phyloP scores from a whole-genome alignment of 2,329 filamentous ascomycete species.

The Xylariaceae sp. region DNA sequence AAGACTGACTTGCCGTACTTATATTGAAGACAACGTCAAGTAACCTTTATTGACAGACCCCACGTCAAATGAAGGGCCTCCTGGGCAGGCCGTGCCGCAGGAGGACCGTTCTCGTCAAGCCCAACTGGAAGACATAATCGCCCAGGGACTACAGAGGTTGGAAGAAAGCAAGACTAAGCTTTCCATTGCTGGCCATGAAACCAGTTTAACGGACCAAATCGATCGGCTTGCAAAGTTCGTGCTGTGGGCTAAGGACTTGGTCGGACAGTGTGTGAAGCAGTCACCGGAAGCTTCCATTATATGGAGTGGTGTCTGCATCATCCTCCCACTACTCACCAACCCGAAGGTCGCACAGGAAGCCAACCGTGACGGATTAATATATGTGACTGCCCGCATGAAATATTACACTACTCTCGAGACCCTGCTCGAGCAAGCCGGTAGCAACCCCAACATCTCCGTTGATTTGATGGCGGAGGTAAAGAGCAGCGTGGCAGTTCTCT shows the following conservation, averaged over 20 bases:
- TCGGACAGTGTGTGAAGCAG: conserved; percentile 28
- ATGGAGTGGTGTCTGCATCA: conserved; percentile 35
- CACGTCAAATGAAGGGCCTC: neutral
- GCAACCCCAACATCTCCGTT: neutral
- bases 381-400: conserved; percentile 32
- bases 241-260: conserved; percentile 23
- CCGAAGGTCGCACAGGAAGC: conserved; percentile 28
- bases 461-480: conserved; percentile 18
- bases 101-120: neutral
- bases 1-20: conserved; percentile 14
- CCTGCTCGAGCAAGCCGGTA: conserved; percentile 18
- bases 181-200: conserved; percentile 8
- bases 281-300: conserved; percentile 31
- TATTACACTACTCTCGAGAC: conserved; percentile 33
- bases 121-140: neutral
- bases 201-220: conserved; percentile 20
- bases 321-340: conserved; percentile 35
- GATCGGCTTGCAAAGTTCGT: conserved; percentile 21
- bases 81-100: neutral
- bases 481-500: conserved; percentile 27
- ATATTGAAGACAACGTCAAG: conserved; percentile 3
- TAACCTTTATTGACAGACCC: neutral
- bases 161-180: conserved; percentile 17
- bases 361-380: conserved; percentile 32
- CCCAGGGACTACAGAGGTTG: neutral